Evolutionary conservation across 768 basidiomycete genomes (phyloP).

Genomic region (Hygrophorus pudorinus): DNA sequence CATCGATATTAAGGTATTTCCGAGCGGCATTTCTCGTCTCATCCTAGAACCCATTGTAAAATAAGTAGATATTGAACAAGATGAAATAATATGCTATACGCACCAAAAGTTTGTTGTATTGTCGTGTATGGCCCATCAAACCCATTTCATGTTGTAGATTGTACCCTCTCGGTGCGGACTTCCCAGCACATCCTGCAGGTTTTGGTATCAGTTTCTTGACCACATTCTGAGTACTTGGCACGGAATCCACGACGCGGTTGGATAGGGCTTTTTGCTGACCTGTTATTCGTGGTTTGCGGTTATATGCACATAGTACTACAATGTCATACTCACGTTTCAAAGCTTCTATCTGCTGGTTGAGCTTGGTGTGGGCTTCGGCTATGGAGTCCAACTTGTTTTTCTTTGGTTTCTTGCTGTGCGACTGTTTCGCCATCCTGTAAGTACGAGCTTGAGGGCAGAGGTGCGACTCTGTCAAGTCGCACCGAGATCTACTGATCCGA

Average conservation of each 20-base stretch:
- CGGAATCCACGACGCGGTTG: no score
- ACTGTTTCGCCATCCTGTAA: background rate
- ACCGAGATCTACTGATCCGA: no score
- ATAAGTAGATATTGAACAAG: background rate
- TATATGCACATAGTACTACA: background rate
- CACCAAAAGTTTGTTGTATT: slow-evolving; percentile 1
- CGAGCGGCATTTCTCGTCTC: background rate
- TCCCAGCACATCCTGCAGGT: background rate
- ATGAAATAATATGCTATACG: background rate
- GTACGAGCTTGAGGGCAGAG: background rate
- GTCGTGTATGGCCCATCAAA: background rate
- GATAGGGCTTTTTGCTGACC: background rate
- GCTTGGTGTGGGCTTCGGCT: background rate
- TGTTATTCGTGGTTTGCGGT: background rate
- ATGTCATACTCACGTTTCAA: background rate
- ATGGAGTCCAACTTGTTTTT: background rate
- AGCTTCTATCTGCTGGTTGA: background rate
- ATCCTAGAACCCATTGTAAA: background rate
- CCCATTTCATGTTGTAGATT: background rate
- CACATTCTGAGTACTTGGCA: background rate
- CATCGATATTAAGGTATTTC: background rate
- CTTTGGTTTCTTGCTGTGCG: background rate
- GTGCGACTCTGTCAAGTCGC: background rate
- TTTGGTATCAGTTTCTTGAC: background rate
- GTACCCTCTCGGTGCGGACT: background rate